These are phyloP conservation scores for Pseudohalonectria lignicola DNA, from an alignment of 2,329 filamentous ascomycete species.

Conservation along the genomic window DNA sequence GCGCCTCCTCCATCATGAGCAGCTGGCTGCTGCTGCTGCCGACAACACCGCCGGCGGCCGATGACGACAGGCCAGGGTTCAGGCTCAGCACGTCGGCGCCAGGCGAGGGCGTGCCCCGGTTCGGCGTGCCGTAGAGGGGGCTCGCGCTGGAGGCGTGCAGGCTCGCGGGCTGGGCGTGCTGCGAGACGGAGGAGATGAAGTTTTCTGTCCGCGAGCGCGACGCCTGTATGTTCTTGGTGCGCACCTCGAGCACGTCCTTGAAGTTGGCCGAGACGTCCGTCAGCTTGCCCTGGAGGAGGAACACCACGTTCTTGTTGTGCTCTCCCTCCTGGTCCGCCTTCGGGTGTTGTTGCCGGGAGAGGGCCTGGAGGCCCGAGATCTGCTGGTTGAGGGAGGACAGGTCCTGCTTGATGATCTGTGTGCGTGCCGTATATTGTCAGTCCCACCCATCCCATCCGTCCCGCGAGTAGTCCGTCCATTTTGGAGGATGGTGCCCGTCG, in stretches of 20 bases:
- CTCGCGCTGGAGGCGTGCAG: slow-evolving; percentile 58
- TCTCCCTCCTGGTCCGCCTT: slow-evolving; percentile 74
- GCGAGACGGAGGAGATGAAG: slow-evolving; percentile 83
- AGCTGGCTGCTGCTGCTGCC: slow-evolving; percentile 75
- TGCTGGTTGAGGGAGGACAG: slow-evolving; percentile 74
- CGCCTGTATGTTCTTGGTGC: slow-evolving; percentile 96
- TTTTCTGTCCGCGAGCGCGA: slow-evolving; percentile 88
- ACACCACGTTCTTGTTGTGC: slow-evolving; percentile 95
- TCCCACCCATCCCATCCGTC: slow-evolving; percentile 9
- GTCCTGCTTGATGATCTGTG: slow-evolving; percentile 84
- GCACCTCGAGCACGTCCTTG: slow-evolving; percentile 91
- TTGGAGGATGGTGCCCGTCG: too few relatives aligned
- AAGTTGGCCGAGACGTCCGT: slow-evolving; percentile 91
- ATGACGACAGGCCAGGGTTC: slow-evolving; percentile 40
- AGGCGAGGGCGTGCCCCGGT: slow-evolving; percentile 53
- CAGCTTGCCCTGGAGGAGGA: slow-evolving; percentile 81
- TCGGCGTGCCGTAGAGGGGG: slow-evolving; percentile 75
- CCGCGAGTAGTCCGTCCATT: too few relatives aligned
- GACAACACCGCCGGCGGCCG: slow-evolving; percentile 25
- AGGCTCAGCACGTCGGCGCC: slow-evolving; percentile 69
- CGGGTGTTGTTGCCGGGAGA: slow-evolving; percentile 69
- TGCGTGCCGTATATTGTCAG: too few relatives aligned
- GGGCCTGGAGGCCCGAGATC: slow-evolving; percentile 69
- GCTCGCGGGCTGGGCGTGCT: slow-evolving; percentile 57
- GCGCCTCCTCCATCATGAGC: slow-evolving; percentile 86